Percentiles rank a stretch among this genome's conserved stretches.
phyloP scores from a whole-genome alignment of 495 filamentous ascomycete species.

The Neurospora hispaniola region DNA sequence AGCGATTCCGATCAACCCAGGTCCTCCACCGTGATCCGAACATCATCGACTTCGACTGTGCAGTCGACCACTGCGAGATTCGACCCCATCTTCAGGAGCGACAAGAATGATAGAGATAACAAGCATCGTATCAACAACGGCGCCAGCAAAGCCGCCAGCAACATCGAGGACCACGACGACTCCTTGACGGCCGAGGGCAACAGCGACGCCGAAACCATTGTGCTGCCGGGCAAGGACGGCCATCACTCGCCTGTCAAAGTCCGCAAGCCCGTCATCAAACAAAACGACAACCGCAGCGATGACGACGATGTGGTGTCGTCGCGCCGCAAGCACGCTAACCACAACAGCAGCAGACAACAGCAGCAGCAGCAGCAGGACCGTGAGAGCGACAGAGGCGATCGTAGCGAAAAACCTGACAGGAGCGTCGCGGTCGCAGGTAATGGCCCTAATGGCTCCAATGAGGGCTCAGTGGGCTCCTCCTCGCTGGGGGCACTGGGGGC shows the following conservation, averaged over 20 bases:
- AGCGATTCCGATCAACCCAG: conserved; percentile 30
- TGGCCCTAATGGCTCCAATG: conserved; percentile 3
- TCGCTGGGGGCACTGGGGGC: conserved; percentile 22
- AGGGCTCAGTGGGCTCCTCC: conserved; percentile 7
- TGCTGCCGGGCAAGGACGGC: conserved; percentile 62
- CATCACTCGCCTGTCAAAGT: conserved; percentile 56
- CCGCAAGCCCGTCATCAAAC: conserved; percentile 52
- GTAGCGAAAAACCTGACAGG: conserved; percentile 21
- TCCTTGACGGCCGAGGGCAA: conserved; percentile 44
- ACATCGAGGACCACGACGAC: conserved; percentile 18
- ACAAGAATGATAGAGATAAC: conserved; percentile 3
- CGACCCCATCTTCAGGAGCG: conserved; percentile 17
- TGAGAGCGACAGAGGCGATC: conserved; percentile 20
- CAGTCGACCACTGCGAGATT: conserved; percentile 13
- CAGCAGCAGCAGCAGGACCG: conserved; percentile 6
- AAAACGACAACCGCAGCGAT: conserved; percentile 49
- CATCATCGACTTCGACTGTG: conserved; percentile 5
- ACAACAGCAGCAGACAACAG: conserved; percentile 3
- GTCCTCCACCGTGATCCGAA: conserved; percentile 25
- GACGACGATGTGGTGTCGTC: conserved; percentile 25
- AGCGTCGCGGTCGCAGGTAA: conserved; percentile 10
- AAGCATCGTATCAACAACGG: neutral
- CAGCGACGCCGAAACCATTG: conserved; percentile 75
- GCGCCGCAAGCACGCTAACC: conserved; percentile 26
- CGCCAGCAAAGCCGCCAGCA: neutral